Conservation (phyloP, 371 early-diverging fungal genomes). For the Lichtheimia ramosa region DNA sequence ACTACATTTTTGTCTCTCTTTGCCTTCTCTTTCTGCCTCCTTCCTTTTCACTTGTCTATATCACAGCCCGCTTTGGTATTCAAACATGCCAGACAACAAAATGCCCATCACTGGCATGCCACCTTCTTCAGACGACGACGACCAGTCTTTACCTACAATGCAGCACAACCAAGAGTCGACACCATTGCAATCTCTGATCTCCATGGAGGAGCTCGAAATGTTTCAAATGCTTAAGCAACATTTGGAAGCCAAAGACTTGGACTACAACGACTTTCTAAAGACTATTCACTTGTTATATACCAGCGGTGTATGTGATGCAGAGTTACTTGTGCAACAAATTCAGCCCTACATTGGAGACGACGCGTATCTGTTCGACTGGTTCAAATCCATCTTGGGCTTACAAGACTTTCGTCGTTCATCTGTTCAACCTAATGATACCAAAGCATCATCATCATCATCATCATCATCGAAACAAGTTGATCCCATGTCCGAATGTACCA, state of each 20-base stretch:
- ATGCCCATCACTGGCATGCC: too few relatives aligned
- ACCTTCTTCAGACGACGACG: too few relatives aligned
- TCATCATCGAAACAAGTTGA: neutral
- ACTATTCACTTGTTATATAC: neutral
- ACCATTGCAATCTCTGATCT: neutral
- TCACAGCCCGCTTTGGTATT: too few relatives aligned
- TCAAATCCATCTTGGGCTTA: neutral
- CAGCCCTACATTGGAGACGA: neutral
- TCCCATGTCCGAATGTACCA: neutral
- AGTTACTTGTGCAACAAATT: neutral
- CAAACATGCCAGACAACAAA: too few relatives aligned
- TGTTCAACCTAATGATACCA: neutral
- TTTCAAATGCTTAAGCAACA: neutral
- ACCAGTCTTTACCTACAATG: too few relatives aligned
- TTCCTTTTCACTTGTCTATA: too few relatives aligned
- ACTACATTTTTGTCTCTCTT: too few relatives aligned
- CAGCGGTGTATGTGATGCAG: neutral
- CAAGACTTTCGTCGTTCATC: neutral
- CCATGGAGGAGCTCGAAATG: conserved; percentile 2
- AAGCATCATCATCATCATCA: neutral
- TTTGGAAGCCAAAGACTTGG: neutral
- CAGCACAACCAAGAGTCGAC: too few relatives aligned
- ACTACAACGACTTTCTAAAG: neutral
- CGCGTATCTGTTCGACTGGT: neutral
- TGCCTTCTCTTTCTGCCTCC: too few relatives aligned